A percentile compares a stretch with the other conserved stretches of the same genome.
Evolutionary conservation across 345 rosid genomes (phyloP).

Genomic region (Populus ilicifolia): DNA sequence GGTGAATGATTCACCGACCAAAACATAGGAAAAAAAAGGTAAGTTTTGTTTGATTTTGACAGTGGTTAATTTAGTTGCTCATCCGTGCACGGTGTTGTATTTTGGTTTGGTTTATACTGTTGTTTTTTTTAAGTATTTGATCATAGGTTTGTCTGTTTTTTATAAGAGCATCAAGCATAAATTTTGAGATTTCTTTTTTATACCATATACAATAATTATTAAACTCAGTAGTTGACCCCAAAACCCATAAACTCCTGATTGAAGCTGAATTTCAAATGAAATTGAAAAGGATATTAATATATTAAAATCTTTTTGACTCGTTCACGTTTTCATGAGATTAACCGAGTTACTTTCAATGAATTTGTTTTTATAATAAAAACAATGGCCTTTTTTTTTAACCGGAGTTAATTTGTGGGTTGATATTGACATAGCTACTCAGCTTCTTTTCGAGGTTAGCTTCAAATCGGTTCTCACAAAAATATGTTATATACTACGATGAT

Average conservation of each 20-base stretch:
- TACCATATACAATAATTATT: background rate
- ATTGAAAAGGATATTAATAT: background rate
- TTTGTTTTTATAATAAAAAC: background rate
- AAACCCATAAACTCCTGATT: background rate
- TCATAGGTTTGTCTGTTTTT: background rate
- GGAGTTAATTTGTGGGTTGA: background rate
- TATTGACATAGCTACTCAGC: background rate
- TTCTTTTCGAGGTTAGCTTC: background rate
- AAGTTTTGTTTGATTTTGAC: background rate
- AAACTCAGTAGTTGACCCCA: background rate
- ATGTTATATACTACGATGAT: background rate
- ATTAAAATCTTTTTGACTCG: background rate
- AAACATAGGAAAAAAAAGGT: background rate
- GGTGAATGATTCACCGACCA: conserved; percentile 30
- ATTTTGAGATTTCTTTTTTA: background rate
- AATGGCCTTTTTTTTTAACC: background rate
- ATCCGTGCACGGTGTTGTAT: background rate
- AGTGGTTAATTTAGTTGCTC: background rate
- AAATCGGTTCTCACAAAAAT: no score
- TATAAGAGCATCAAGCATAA: background rate
- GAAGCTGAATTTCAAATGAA: background rate
- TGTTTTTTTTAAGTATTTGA: no score
- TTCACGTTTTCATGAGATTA: background rate
- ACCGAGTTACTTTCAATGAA: background rate
- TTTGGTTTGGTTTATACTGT: background rate